Base-by-base conservation (phyloP, 257 asterid species). In the Dorcoceras hygrometricum region DNA sequence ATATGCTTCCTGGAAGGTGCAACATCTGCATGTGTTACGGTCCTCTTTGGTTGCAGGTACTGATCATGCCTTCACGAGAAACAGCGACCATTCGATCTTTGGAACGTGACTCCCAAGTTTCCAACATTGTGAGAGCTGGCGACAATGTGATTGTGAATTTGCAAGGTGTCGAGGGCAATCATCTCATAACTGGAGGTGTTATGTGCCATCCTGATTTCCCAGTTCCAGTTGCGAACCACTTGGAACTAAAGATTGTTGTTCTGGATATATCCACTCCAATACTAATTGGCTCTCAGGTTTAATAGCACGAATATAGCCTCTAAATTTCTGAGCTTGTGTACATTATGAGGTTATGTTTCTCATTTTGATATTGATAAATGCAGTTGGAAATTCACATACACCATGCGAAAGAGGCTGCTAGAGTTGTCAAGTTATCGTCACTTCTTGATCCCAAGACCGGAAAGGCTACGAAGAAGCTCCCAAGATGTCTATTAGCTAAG, bases 201-300 rank as follows among this genome's bases (percentile, higher is more conserved):
- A 62, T 93, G 74, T 93, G 99, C 70, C 96, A 93, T 79, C 97
- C 95, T 18, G 94, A 90, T 75, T 93, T 72, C 77, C 96, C 96
- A 5, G 89, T 90, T 67, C 76, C 81, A 71, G 88, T 88, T 48
- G 77, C 96, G 59, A 81, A 84, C 82, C 90, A 73, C 69, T 80
- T 93, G 82, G 96, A 93, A 76, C 75, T 93, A 70, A 93, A 90
- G 79, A 78, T 93, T 78, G 84, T 86, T 43, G 81, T 83, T 71
- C 84, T 93, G 19, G 94, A 93, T 29, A 70, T 81, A 69, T 55
- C 84, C 19, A 79, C 79, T 36, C 99, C 99, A 23, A 80, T 93
- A 43, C 61, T 93, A 70, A 79, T 86, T 19, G 97, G 97, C 66
- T 86, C 99, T 74, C 99, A 86, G 99, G 99, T 93, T 65, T 11